Evolutionary conservation across 352 stramenopile species (phyloP), one percentile per base, ranked within the genome.

Genomic region (Phytophthora tubulina): DNA sequence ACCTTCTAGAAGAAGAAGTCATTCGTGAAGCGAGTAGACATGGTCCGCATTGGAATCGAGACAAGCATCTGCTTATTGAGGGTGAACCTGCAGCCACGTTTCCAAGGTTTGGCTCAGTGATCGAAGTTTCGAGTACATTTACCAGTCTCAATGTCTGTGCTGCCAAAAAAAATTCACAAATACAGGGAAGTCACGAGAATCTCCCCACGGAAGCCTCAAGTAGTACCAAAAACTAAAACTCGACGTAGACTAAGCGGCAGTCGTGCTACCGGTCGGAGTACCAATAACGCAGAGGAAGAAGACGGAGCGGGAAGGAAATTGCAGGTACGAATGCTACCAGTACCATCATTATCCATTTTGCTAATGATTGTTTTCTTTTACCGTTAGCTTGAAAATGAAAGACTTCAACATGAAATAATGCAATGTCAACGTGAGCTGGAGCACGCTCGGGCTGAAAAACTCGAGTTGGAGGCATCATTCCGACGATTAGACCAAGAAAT

Each of bases 401-500:
- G 41, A 45, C 65, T 79, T 49, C 63, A 69, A 7, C 50, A 55
- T 10, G 76, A 88, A 49, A 39, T 79, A 2, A 58, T 69, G 39
- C 63, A 64, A 13, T 67, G 86, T 57, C 72, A 77, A 36, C 72
- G 68, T 11, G 79, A 89, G 17, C 56, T 88, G 27, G 44, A 69
- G 27, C 81, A 89, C 39, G 54, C 68, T 5, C 73, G 69, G 4
- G 80, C 76, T 5, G 79, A 86, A 62, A 89, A 84, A 54, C 63
- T 36, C 14, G 84, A 71, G 57, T 65, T 82, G 52, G 81, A 82
- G 53, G 70, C 65, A 15, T 81, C 84, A 5, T 91, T 91, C 42
- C 78, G 72, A 30, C 72, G 84, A 4, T 61, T 91, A 31, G 80
- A 91, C 31, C 67, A 81, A 36, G 84, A 91, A 52, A 82, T 88